Base-by-base conservation (phyloP, 805 yeast genomes). In the Candida incommunis region DNA sequence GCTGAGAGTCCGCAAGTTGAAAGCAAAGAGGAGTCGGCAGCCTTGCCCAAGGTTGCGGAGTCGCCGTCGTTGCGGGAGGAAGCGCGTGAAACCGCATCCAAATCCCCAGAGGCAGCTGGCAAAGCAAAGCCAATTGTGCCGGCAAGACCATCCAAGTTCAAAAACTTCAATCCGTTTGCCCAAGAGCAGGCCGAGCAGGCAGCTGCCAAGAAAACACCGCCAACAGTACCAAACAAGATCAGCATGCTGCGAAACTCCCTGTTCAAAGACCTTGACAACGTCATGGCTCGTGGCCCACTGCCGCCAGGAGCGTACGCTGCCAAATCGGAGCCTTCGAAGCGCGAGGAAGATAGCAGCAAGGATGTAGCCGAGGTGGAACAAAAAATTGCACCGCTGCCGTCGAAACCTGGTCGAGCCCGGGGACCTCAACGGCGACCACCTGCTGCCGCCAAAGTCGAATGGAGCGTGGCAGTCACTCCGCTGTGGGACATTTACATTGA, bases 341-440 rank as follows among this genome's bases (percentile, higher is more conserved):
- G 25, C 25, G 48, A 16, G 18, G 23, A 21, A 11, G 44, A 18
- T 4, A 41, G 42, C 3, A 23, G 13, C 22, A 5, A 3, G 26
- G 43, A 42, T 16, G 21, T 35, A 23, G 53, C 52, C 20, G 15
- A n/a, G 41, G 11, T 22, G 13, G 16, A 35, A 4, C 22, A 31
- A 27, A 41, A 40, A 31, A 35, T 42, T 21, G 18, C 37, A 9
- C 29, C 43, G 18, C 40, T 43, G 40, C 43, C 47, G 3, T 27
- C 50, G 20, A 34, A 34, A 13, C 47, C 52, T 3, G 50, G 56
- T 1, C 45, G 62, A 3, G 57, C 55, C 3, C 51, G 50, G 21
- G 64, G 62, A 1, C 62, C 64, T 3, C 45, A 45, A 11, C 51
- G 64, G 4, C 51, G 63, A 7, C 54, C 60, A 5, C 66, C 66